Percentiles rank a stretch among this genome's conserved stretches.
Conservation (phyloP, 2,329 filamentous ascomycete genomes). For the Fusarium haematococcum region DNA sequence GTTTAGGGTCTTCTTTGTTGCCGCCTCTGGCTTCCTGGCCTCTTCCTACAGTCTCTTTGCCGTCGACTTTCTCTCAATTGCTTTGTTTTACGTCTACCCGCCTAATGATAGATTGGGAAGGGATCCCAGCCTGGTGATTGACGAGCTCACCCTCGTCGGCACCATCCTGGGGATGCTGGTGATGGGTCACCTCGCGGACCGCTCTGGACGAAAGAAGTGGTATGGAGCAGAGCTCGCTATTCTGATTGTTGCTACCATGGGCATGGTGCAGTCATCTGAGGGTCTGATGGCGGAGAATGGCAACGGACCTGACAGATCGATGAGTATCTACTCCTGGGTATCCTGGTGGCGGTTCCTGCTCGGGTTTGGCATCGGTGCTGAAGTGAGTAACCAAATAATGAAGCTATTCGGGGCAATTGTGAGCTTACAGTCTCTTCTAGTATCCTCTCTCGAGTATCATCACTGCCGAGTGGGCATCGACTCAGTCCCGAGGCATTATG, state of each 20-base stretch:
- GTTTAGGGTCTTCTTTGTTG: constrained; percentile 26
- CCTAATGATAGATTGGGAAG: background rate
- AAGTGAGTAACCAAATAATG: background rate
- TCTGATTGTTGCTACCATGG: constrained; percentile 20
- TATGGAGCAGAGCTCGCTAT: constrained; percentile 20
- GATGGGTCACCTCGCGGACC: constrained; percentile 18
- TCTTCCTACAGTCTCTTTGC: constrained; percentile 24
- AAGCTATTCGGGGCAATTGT: background rate
- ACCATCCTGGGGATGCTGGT: constrained; percentile 27
- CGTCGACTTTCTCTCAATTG: constrained; percentile 15
- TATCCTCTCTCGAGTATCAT: constrained; percentile 9
- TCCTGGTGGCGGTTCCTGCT: constrained; percentile 22
- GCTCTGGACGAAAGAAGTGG: constrained; percentile 17
- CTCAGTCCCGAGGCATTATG: constrained; percentile 8
- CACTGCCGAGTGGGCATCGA: constrained; percentile 8
- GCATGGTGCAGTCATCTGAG: constrained; percentile 21
- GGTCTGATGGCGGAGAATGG: background rate
- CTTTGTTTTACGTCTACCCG: constrained; percentile 20
- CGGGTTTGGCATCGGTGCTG: constrained; percentile 25
- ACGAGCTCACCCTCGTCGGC: constrained; percentile 20
- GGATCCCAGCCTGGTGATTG: constrained; percentile 11
- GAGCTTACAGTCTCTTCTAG: background rate
- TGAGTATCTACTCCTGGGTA: constrained; percentile 29
- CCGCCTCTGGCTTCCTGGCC: constrained; percentile 23
- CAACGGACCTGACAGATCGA: background rate